phyloP scores from a whole-genome alignment of 208 protist genomes.

The Vickermania ingenoplastis region DNA sequence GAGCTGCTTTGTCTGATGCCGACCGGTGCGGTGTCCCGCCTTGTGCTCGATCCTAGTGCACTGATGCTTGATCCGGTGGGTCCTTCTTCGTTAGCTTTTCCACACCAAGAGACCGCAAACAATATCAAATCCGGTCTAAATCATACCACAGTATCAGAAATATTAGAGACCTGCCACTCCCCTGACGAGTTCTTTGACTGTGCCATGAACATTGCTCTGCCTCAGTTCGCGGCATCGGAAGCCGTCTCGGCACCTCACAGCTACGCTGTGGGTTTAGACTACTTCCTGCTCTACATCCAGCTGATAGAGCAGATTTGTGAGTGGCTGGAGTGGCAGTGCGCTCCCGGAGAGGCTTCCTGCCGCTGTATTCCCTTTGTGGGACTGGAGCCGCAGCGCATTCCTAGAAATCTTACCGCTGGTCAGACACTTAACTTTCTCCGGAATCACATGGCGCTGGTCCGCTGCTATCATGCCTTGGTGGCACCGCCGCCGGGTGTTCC shows the following conservation, averaged over 20 bases:
- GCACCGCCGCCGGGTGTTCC: neutral
- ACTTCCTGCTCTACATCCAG: constrained; percentile 61
- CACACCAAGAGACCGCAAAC: neutral
- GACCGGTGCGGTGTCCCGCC: constrained; percentile 9
- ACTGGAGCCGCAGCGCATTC: neutral
- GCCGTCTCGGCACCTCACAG: neutral
- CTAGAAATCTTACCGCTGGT: neutral
- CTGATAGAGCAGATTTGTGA: constrained; percentile 10
- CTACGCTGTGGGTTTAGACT: constrained; percentile 22
- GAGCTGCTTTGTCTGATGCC: constrained; percentile 14
- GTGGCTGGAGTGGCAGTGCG: neutral
- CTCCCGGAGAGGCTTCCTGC: neutral
- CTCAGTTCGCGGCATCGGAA: constrained; percentile 5
- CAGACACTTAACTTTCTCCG: neutral
- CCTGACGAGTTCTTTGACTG: constrained; percentile 33
- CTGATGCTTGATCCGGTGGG: no score
- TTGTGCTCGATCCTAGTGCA: constrained; percentile 10
- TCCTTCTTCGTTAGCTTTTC: no score
- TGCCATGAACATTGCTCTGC: constrained; percentile 23
- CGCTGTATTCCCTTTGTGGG: neutral
- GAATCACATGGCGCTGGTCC: neutral
- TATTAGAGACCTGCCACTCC: constrained; percentile 17
- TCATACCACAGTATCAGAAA: no score
- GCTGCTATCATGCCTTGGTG: neutral
- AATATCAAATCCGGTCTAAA: neutral